phyloP scores from a whole-genome alignment of 2,329 filamentous ascomycete species.

The Xylaria sp. region DNA sequence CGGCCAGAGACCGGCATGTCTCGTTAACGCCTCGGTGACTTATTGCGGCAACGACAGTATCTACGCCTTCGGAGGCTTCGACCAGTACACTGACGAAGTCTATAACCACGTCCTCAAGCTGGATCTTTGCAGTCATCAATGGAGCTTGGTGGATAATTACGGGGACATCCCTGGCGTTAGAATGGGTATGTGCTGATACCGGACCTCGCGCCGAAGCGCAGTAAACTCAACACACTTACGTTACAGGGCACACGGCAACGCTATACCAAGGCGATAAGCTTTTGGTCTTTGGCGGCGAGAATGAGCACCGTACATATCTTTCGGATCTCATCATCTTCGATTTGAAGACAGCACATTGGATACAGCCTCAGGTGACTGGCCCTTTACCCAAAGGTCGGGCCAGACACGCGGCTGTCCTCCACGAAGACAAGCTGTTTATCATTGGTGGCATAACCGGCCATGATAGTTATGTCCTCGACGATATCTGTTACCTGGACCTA shows the following conservation, averaged over 20 bases:
- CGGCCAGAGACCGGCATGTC: slow-evolving; percentile 86
- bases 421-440: slow-evolving; percentile 96
- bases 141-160: slow-evolving; percentile 97
- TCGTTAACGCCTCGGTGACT: slow-evolving; percentile 99
- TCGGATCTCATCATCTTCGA: slow-evolving; percentile 97
- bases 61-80: slow-evolving; percentile 97
- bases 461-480: slow-evolving; percentile 90
- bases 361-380: slow-evolving; percentile 86
- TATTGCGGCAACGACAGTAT: slow-evolving; percentile 98
- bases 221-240: slow-evolving; percentile 27
- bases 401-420: slow-evolving; percentile 90
- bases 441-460: slow-evolving; percentile 95
- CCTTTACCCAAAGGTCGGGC: slow-evolving; percentile 89
- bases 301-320: slow-evolving; percentile 94
- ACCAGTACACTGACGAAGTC: slow-evolving; percentile 98
- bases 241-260: slow-evolving; percentile 87
- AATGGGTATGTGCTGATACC: slow-evolving; percentile 74
- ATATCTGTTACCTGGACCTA: slow-evolving; percentile 95
- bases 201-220: background rate
- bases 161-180: slow-evolving; percentile 96
- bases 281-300: slow-evolving; percentile 97
- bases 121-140: slow-evolving; percentile 87
- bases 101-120: slow-evolving; percentile 96
- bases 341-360: slow-evolving; percentile 93
- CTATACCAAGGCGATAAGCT: slow-evolving; percentile 94